Conservation (phyloP, 2,329 filamentous ascomycete genomes). For the Fonsecaea pedrosoi region DNA sequence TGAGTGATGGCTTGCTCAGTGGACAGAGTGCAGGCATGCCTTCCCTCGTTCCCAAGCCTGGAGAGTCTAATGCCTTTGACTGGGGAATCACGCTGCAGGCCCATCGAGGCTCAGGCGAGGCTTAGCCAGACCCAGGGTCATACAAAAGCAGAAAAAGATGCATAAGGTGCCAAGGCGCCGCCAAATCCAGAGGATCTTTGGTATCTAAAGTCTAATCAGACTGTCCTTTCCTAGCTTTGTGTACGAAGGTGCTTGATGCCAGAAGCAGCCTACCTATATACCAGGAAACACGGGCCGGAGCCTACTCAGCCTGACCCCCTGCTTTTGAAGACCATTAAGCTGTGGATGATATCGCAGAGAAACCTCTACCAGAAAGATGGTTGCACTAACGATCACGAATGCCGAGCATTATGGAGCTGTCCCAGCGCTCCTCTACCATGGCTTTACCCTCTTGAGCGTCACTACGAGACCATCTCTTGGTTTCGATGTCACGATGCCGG, state of each 20-base stretch:
- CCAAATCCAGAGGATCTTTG: not conserved
- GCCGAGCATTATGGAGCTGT: not conserved
- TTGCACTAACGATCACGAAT: not conserved
- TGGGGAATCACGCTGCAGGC: not conserved
- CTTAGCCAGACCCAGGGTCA: not conserved
- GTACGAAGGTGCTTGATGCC: not conserved
- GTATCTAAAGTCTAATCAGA: not conserved
- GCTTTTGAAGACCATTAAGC: not conserved
- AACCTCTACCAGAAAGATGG: not conserved
- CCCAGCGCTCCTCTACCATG: not conserved
- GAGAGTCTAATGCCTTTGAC: not conserved
- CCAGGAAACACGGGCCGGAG: not conserved
- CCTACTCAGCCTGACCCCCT: not conserved
- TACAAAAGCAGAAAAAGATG: not conserved
- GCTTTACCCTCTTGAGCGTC: constrained; percentile 43
- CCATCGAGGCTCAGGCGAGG: not conserved
- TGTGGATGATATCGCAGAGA: not conserved
- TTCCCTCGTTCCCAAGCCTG: not conserved
- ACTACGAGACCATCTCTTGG: constrained; percentile 74
- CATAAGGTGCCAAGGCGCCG: not conserved
- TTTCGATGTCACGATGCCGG: constrained; percentile 49
- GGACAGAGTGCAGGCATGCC: not conserved
- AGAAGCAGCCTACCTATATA: not conserved
- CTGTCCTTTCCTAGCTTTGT: not conserved
- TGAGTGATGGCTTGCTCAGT: not conserved